Conservation (phyloP, 1,284 basidiomycete species). For the Melampsora larici-populina region DNA sequence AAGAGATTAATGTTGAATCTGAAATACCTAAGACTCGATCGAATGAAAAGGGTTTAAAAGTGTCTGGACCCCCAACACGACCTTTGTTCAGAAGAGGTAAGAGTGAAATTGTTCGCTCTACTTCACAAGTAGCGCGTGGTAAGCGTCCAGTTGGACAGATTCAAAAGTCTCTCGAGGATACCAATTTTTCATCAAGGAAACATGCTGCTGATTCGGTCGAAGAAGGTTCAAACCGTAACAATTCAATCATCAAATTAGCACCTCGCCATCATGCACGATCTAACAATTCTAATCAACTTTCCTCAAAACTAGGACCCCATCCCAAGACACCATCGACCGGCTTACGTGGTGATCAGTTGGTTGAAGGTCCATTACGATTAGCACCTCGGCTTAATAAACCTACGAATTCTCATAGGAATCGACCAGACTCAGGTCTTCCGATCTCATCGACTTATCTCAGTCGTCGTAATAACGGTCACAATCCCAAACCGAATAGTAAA, state of each 20-base stretch:
- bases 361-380: conserved; percentile 11
- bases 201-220: not conserved
- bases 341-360: not conserved
- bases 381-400: conserved; percentile 21
- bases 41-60: conserved; percentile 16
- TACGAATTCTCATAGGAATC: conserved; percentile 2
- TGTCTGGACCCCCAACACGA: conserved; percentile 16
- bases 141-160: conserved; percentile 16
- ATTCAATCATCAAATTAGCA: not conserved
- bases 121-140: conserved; percentile 20
- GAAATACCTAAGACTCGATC: not conserved
- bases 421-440: conserved; percentile 37
- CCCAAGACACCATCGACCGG: conserved; percentile 1
- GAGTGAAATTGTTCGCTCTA: conserved; percentile 36
- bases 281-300: not conserved
- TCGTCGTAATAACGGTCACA: conserved; percentile 11
- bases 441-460: conserved; percentile 30
- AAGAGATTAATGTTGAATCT: not conserved
- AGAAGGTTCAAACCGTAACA: not conserved
- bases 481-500: conserved; percentile 49
- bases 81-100: conserved; percentile 41
- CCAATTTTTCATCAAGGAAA: not conserved
- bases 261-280: conserved; percentile 15
- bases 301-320: not conserved
- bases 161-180: not conserved